phyloP scores from a whole-genome alignment of 768 basidiomycete species.

The Termitomyces sp. region DNA sequence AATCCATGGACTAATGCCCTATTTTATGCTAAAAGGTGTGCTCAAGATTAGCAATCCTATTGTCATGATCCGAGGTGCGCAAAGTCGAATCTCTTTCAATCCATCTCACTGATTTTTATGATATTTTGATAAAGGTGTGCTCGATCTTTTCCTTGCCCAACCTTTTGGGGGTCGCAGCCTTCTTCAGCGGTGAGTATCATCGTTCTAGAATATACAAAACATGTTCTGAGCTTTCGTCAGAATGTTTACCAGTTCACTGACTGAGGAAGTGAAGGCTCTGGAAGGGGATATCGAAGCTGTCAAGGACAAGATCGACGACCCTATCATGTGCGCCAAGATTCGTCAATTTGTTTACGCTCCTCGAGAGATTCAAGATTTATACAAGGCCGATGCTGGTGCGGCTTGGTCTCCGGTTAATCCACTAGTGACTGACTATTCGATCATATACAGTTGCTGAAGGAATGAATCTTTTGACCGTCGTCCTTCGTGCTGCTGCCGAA shows the following conservation, averaged over 20 bases:
- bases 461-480: slow-evolving; percentile 70
- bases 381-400: slow-evolving; percentile 75
- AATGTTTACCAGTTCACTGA: slow-evolving; percentile 92
- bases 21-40: slow-evolving; percentile 91
- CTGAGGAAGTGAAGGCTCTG: slow-evolving; percentile 82
- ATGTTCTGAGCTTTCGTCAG: slow-evolving; percentile 30
- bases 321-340: slow-evolving; percentile 83
- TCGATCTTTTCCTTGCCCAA: slow-evolving; percentile 94
- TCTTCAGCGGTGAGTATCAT: slow-evolving; percentile 64
- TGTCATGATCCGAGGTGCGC: slow-evolving; percentile 83
- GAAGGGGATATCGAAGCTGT: slow-evolving; percentile 87
- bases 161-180: slow-evolving; percentile 94
- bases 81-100: not conserved
- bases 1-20: slow-evolving; percentile 95
- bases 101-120: not conserved
- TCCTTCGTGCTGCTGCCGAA: slow-evolving; percentile 74
- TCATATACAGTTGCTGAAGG: slow-evolving; percentile 50
- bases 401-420: slow-evolving; percentile 5
- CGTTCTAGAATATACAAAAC: not conserved
- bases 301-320: slow-evolving; percentile 84
- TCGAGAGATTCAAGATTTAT: slow-evolving; percentile 80
- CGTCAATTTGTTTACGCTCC: slow-evolving; percentile 83
- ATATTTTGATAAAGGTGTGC: slow-evolving; percentile 37
- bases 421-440: not conserved
- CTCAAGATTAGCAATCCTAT: slow-evolving; percentile 94